These are phyloP conservation scores for Pseudozyma pruni DNA, from an alignment of 1,284 basidiomycete species.

Conservation along the genomic window DNA sequence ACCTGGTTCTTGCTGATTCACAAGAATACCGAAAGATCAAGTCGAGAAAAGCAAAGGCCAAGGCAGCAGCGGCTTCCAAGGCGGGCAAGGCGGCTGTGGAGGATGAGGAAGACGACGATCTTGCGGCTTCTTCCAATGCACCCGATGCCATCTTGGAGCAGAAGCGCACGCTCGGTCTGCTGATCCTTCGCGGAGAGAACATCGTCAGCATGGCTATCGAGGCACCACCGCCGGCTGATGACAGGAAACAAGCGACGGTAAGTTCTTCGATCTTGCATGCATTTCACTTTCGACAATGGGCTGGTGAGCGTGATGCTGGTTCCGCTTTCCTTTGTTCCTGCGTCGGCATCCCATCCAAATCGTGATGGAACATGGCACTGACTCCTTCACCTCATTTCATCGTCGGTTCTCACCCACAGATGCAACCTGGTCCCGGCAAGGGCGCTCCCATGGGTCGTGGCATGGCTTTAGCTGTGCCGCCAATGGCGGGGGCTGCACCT, in stretches of 20 bases:
- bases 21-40: slow-evolving; percentile 66
- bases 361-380: too few species aligned
- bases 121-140: slow-evolving; percentile 16
- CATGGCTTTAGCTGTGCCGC: slow-evolving; percentile 89
- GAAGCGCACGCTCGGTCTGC: slow-evolving; percentile 93
- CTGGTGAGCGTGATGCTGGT: too few species aligned
- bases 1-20: slow-evolving; percentile 90
- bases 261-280: slow-evolving; percentile 14
- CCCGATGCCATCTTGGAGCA: slow-evolving; percentile 80
- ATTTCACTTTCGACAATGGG: neutral
- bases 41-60: slow-evolving; percentile 54
- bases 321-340: too few species aligned
- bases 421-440: slow-evolving; percentile 88
- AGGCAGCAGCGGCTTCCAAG: slow-evolving; percentile 26
- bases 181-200: slow-evolving; percentile 94
- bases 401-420: slow-evolving; percentile 67
- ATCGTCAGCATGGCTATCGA: slow-evolving; percentile 95
- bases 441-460: slow-evolving; percentile 96
- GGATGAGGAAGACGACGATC: slow-evolving; percentile 59
- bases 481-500: slow-evolving; percentile 72
- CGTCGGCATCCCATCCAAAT: too few species aligned
- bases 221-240: slow-evolving; percentile 91
- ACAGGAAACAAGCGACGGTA: slow-evolving; percentile 84
- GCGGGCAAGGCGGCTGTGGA: slow-evolving; percentile 47
- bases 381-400: too few species aligned